Evolutionary conservation across 2,329 filamentous ascomycete genomes (phyloP).

Genomic region (Curvularia sp.): DNA sequence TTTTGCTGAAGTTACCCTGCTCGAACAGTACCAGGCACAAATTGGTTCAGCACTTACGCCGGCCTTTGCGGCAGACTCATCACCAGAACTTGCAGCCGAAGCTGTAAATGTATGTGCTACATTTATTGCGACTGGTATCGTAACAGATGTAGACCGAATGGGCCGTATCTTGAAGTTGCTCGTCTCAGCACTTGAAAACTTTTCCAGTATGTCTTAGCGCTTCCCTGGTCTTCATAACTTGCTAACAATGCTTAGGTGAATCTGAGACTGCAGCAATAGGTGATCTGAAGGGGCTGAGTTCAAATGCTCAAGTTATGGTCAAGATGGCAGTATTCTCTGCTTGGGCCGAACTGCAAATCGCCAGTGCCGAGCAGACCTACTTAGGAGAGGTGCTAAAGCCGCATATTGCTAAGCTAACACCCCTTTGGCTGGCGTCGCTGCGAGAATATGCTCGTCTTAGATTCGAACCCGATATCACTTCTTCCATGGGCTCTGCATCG

Average conservation of each 20-base stretch:
- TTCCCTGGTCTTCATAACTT: conserved; percentile 2
- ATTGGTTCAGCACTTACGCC: conserved; percentile 96
- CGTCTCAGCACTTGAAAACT: conserved; percentile 89
- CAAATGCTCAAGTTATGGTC: conserved; percentile 97
- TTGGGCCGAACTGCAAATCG: conserved; percentile 96
- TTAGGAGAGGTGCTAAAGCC: conserved; percentile 86
- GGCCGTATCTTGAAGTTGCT: conserved; percentile 94
- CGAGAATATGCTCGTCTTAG: conserved; percentile 90
- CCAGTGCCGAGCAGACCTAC: conserved; percentile 90
- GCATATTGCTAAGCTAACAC: conserved; percentile 87
- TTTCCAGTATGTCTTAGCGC: conserved; percentile 65
- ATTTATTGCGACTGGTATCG: conserved; percentile 96
- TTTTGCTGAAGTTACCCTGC: conserved; percentile 93
- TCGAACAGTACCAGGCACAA: conserved; percentile 98
- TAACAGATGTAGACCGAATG: conserved; percentile 98
- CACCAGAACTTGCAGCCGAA: conserved; percentile 91
- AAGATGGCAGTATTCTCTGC: conserved; percentile 97
- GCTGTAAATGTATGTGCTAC: conserved; percentile 98
- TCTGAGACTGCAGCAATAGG: conserved; percentile 85
- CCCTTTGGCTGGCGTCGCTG: conserved; percentile 90
- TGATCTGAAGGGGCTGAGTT: conserved; percentile 88
- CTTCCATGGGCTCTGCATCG: conserved; percentile 80
- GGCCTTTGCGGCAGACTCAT: conserved; percentile 94
- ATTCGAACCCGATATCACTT: conserved; percentile 98
- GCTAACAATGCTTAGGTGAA: conserved; percentile 58